Evolutionary conservation across 2,329 filamentous ascomycete genomes (phyloP), one percentile per base, ranked within the genome.

Genomic region (Nemania bipapillata): DNA sequence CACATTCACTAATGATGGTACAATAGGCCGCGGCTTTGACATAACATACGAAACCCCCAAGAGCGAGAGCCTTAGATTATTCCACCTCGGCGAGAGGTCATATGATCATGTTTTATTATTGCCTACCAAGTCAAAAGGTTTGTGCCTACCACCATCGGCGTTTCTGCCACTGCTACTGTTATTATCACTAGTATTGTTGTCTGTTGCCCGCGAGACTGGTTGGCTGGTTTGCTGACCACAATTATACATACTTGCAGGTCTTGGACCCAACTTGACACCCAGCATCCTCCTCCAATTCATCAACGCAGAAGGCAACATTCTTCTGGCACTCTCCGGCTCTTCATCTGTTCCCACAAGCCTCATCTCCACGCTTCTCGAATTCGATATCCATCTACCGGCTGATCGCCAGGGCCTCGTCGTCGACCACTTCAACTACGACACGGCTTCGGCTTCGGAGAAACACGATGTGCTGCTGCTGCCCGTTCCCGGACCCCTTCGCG

Each of bases 351-450:
- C 95, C 15, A 89, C 88, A 63, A 89, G 92, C 55, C 83, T 97
- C 74, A 89, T 90, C 73, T 91, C 91, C 49, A 86, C 97, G 65
- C 91, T 98, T 59, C 84, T 92, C 76, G 94, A 98, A 82, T 86
- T 97, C 79, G 95, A 97, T 78, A 92, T 99, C 77, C 86, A 90
- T 73, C 88, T 97, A n/a, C 93, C 96, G 45, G 83, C 89, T 40
- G 95, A 97, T 81, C 92, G 94, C 77, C 93, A 91, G 64, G 90
- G 92, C 65, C 85, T 95, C 66, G 91, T 97, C 5, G 91, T 98
- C 70, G 96, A 98, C 82, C 96, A 99, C 85, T 97, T 98, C 89
- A 92, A 93, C 83, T 96, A 96, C 82, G 95, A 98, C 77, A 85
- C 87, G 65, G 74, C 87, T 35, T 93, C 91, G 47, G 91, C 95